Evolutionary conservation across 768 basidiomycete species (phyloP).

Genomic region (Trametes coccinea): DNA sequence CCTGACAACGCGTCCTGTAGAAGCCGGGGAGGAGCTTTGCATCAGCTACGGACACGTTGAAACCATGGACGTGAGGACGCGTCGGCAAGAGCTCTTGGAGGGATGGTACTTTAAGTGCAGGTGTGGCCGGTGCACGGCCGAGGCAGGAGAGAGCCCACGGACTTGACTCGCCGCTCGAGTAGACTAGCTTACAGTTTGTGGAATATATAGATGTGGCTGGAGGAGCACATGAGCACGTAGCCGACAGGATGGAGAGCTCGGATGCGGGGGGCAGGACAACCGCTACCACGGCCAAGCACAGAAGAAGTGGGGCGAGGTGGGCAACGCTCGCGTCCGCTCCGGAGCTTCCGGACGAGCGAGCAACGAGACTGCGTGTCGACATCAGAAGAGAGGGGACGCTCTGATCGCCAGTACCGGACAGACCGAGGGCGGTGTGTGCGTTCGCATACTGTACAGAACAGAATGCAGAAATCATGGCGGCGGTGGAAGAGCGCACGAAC

Average conservation of each 20-base stretch:
- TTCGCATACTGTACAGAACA: neutral
- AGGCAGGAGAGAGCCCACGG: slow-evolving; percentile 10
- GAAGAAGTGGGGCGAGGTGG: neutral
- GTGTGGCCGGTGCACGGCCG: slow-evolving; percentile 45
- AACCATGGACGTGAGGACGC: slow-evolving; percentile 32
- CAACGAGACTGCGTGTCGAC: neutral
- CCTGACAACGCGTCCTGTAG: slow-evolving; percentile 44
- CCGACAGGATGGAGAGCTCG: neutral
- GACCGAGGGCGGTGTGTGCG: neutral
- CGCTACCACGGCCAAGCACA: neutral
- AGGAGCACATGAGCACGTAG: too few species aligned
- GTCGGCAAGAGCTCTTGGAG: slow-evolving; percentile 42
- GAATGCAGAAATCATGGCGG: neutral
- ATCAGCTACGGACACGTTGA: slow-evolving; percentile 55
- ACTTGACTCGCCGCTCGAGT: neutral
- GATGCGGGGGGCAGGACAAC: neutral
- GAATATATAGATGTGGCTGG: neutral
- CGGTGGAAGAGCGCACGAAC: neutral
- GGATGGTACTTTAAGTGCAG: slow-evolving; percentile 61
- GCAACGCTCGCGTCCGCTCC: neutral
- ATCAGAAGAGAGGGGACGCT: neutral
- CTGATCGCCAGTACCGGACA: neutral
- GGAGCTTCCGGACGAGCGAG: neutral
- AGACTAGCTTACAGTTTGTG: neutral
- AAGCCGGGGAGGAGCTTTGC: slow-evolving; percentile 54